Evolutionary conservation across 2,329 filamentous ascomycete species (phyloP).

Genomic region (Paecilomyces formosus): DNA sequence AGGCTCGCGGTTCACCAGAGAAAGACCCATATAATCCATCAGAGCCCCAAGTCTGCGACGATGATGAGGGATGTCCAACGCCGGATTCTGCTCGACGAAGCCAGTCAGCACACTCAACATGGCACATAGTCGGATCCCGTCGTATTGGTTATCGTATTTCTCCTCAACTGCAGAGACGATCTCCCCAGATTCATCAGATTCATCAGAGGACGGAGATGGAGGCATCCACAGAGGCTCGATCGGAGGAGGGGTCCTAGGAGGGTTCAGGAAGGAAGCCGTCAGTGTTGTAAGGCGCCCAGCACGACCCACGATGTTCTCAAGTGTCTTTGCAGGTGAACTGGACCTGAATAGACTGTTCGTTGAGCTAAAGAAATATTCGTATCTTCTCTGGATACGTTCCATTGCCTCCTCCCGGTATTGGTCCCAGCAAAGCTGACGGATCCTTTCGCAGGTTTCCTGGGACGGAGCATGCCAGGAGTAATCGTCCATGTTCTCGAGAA

Average conservation of each 20-base stretch:
- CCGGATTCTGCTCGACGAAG: constrained; percentile 8
- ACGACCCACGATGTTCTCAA: constrained; percentile 6
- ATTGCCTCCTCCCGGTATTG: constrained; percentile 6
- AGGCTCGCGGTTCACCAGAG: constrained; percentile 1
- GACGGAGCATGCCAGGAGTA: constrained; percentile 11
- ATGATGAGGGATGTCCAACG: constrained; percentile 12
- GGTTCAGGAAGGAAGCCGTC: neutral
- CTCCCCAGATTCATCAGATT: neutral
- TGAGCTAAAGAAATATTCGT: constrained; percentile 13
- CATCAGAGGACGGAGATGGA: neutral
- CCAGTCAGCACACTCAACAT: constrained; percentile 3
- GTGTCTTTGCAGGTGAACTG: constrained; percentile 1
- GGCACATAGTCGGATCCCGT: neutral
- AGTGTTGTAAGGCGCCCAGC: neutral
- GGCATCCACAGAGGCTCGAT: neutral
- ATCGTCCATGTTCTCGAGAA: constrained; percentile 8
- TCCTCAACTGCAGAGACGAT: neutral
- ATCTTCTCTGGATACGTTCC: constrained; percentile 5
- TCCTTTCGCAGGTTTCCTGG: constrained; percentile 12
- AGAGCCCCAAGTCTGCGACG: constrained; percentile 10
- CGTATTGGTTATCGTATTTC: neutral
- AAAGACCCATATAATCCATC: constrained; percentile 7
- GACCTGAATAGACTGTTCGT: constrained; percentile 2
- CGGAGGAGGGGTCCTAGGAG: constrained; percentile 3
- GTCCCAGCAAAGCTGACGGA: constrained; percentile 10